phyloP scores from a whole-genome alignment of 805 yeast species.

The Clavispora phyllophila region DNA sequence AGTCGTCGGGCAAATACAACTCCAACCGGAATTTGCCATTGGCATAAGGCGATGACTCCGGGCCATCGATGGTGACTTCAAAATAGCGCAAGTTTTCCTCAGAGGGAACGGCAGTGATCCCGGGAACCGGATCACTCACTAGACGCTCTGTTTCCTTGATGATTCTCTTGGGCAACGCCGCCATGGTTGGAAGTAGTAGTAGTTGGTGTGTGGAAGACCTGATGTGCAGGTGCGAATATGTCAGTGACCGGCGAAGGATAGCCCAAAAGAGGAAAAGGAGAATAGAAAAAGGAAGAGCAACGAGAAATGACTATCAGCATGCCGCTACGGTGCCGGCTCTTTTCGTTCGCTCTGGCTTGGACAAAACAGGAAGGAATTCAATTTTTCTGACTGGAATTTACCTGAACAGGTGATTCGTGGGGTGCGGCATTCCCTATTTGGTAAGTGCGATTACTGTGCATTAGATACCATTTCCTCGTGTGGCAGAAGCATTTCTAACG shows the following conservation, averaged over 20 bases:
- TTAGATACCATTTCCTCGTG: too few relatives aligned
- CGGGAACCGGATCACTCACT: slow-evolving; percentile 93
- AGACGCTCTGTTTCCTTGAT: slow-evolving; percentile 94
- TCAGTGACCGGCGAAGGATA: too few relatives aligned
- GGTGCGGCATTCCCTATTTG: too few relatives aligned
- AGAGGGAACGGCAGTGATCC: slow-evolving; percentile 87
- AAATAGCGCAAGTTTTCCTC: slow-evolving; percentile 93
- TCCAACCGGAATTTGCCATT: slow-evolving; percentile 75
- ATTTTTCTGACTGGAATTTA: too few relatives aligned
- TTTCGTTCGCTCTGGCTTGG: too few relatives aligned
- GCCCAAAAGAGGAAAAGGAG: neutral
- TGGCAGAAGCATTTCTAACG: too few relatives aligned
- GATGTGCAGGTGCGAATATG: neutral
- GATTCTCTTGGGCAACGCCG: slow-evolving; percentile 81
- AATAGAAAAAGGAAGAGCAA: neutral
- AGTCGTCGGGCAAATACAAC: slow-evolving; percentile 89
- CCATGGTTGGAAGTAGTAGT: slow-evolving; percentile 28
- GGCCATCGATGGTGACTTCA: slow-evolving; percentile 89
- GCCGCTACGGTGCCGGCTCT: too few relatives aligned
- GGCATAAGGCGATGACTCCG: slow-evolving; percentile 87
- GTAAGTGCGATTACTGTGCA: too few relatives aligned
- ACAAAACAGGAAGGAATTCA: too few relatives aligned
- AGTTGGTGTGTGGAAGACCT: neutral
- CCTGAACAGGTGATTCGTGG: too few relatives aligned
- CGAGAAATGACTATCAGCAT: too few relatives aligned